Conservation (phyloP, 768 basidiomycete species). For the Kwoniella europaea region DNA sequence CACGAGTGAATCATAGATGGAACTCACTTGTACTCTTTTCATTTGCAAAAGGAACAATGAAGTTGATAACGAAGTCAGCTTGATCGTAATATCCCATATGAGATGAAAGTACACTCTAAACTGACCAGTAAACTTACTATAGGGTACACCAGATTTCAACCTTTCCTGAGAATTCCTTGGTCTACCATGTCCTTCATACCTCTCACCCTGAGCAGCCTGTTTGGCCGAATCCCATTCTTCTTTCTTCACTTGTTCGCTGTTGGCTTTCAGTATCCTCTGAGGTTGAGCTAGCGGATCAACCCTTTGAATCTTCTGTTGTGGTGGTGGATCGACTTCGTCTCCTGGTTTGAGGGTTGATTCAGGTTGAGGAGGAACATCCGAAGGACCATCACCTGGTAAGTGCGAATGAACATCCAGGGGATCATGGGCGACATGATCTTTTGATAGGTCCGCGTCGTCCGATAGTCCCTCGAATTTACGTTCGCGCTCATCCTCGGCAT, state of each 20-base stretch:
- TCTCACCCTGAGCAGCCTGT: constrained; percentile 64
- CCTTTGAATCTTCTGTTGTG: constrained; percentile 10
- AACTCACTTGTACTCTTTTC: constrained; percentile 47
- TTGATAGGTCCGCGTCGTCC: constrained; percentile 63
- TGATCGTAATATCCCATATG: background rate
- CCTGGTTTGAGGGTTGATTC: constrained; percentile 32
- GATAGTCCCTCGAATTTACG: constrained; percentile 81
- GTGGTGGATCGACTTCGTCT: constrained; percentile 34
- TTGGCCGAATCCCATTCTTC: constrained; percentile 61
- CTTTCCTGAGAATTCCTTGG: constrained; percentile 77
- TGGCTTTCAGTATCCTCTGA: constrained; percentile 30
- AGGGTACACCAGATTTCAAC: constrained; percentile 66
- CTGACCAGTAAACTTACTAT: constrained; percentile 48
- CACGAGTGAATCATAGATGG: no score
- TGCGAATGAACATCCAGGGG: constrained; percentile 55
- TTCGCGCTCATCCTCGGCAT: constrained; percentile 78
- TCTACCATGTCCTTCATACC: constrained; percentile 70
- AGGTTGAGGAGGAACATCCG: constrained; percentile 15
- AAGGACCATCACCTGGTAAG: constrained; percentile 44
- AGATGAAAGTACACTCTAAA: background rate
- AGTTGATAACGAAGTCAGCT: background rate
- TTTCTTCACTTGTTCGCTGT: constrained; percentile 8
- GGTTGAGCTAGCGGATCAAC: constrained; percentile 40
- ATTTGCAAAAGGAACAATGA: background rate
- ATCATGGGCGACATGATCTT: constrained; percentile 62